A percentile compares a stretch with the other conserved stretches of the same genome.
Evolutionary conservation across 1,139 yeast genomes (phyloP).

Genomic region (Hyphopichia wangnamkhiaoensis): DNA sequence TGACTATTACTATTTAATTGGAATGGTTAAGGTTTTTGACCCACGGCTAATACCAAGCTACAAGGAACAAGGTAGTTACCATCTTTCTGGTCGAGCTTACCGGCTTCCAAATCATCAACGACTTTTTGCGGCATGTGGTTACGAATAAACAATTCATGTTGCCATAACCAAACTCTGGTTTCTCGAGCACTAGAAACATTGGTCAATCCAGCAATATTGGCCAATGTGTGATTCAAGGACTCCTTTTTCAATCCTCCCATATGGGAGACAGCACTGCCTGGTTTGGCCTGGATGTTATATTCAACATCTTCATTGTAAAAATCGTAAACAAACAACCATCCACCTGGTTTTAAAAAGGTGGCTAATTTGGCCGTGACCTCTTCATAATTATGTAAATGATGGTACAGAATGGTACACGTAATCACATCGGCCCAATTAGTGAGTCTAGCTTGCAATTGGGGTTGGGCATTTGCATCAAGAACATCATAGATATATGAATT

Average conservation of each 20-base stretch:
- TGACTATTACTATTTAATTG: no score
- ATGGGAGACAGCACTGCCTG: constrained; percentile 28
- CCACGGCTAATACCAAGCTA: constrained; percentile 29
- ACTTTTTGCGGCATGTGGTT: constrained; percentile 22
- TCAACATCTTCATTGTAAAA: constrained; percentile 38
- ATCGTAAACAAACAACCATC: constrained; percentile 37
- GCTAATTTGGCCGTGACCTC: constrained; percentile 32
- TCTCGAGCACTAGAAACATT: constrained; percentile 26
- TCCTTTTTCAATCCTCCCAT: constrained; percentile 36
- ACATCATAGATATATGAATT: constrained; percentile 27
- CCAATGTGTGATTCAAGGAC: constrained; percentile 23
- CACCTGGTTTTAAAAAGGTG: constrained; percentile 33
- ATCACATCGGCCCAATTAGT: constrained; percentile 31
- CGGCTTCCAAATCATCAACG: constrained; percentile 15
- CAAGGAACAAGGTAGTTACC: constrained; percentile 18
- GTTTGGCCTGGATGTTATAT: constrained; percentile 1
- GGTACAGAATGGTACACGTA: constrained; percentile 40
- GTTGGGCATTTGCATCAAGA: constrained; percentile 20
- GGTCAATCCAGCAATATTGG: constrained; percentile 21
- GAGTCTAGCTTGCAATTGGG: constrained; percentile 17
- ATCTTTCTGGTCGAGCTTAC: constrained; percentile 14
- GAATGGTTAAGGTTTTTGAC: constrained; percentile 19
- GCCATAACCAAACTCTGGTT: constrained; percentile 25
- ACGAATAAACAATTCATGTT: constrained; percentile 20
- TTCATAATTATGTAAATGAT: constrained; percentile 37